Evolutionary conservation across 1,284 basidiomycete genomes (phyloP), one percentile per base, ranked within the genome.

Genomic region (Irpex sp.): DNA sequence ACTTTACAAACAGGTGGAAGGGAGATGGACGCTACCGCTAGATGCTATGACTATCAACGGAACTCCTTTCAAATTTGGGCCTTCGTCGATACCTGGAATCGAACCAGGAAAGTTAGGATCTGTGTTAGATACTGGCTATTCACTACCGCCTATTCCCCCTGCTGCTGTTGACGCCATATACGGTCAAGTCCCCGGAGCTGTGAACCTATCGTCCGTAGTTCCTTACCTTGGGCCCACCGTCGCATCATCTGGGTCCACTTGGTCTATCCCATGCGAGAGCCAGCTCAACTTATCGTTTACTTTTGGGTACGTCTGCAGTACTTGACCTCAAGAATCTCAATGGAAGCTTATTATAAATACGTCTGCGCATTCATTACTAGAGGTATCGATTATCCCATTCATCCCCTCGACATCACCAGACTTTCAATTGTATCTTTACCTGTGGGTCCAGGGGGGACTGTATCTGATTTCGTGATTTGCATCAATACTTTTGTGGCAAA

Each of bases 1-100:
- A 62, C 70, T 74, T 8, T 34, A 15, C 57, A 60, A 76, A 82
- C 67, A 80, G 91, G 49, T 82, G 87, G 8, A 68, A 49, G 60
- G 63, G 26, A 47, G 63, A 7, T 75, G 74, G 74, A 69, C 65
- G 15, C 62, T 72, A 8, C 61, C 68, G 8, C 58, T 74, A 58
- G 73, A 74, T 61, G 66, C 64, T 34, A 68, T 75, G 67, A 56
- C 58, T 5, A 64, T 74, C 62, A 72, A 74, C 65, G 72, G 71
- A 26, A 37, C 65, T 59, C 31, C 58, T 15, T 71, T 71, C 62
- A 9, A 60, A 36, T 71, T 73, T 62, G 69, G 68, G 56, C 36
- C 26, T 26, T 26, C 26, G 26, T 26, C 26, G 26, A 26, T 26
- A 26, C 8, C 66, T 74, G 9, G 72, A 74, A 56, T 26, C 26